Percentiles rank a stretch among this genome's conserved stretches.
Evolutionary conservation across 2,329 filamentous ascomycete genomes (phyloP).

Genomic region (Teratosphaeria destructans): DNA sequence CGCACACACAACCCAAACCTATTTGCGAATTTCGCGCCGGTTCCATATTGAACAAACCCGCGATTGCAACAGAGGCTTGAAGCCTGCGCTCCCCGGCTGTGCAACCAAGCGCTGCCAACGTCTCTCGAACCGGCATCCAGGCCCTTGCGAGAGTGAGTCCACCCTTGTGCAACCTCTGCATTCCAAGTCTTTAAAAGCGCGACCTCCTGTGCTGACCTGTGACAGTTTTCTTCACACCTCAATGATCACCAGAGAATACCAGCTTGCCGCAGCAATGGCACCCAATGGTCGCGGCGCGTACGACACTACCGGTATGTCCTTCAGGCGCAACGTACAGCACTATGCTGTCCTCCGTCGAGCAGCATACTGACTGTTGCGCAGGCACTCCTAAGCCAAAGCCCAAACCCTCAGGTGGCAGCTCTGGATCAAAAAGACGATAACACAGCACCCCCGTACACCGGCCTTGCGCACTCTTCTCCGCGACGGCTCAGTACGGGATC

Average conservation of each 20-base stretch:
- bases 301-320: slow-evolving; percentile 7
- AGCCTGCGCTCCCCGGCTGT: not conserved
- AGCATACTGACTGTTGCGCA: not conserved
- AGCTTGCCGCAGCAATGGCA: slow-evolving; percentile 4
- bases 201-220: not conserved
- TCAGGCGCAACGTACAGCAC: not conserved
- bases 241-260: slow-evolving; percentile 12
- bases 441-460: not conserved
- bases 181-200: slow-evolving; percentile 1
- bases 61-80: not conserved
- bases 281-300: slow-evolving; percentile 12
- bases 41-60: not conserved
- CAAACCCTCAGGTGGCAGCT: slow-evolving; percentile 6
- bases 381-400: slow-evolving; percentile 4
- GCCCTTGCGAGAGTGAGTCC: slow-evolving; percentile 10
- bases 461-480: not conserved
- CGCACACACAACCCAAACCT: not conserved
- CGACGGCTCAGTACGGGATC: not conserved
- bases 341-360: not conserved
- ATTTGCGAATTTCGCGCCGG: not conserved
- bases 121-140: not conserved
- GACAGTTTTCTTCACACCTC: slow-evolving; percentile 1
- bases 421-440: slow-evolving; percentile 8
- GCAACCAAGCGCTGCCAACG: not conserved
- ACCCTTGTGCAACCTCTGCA: slow-evolving; percentile 6